Conservation (phyloP, 352 stramenopile species). For the Pythium myriotylum region DNA sequence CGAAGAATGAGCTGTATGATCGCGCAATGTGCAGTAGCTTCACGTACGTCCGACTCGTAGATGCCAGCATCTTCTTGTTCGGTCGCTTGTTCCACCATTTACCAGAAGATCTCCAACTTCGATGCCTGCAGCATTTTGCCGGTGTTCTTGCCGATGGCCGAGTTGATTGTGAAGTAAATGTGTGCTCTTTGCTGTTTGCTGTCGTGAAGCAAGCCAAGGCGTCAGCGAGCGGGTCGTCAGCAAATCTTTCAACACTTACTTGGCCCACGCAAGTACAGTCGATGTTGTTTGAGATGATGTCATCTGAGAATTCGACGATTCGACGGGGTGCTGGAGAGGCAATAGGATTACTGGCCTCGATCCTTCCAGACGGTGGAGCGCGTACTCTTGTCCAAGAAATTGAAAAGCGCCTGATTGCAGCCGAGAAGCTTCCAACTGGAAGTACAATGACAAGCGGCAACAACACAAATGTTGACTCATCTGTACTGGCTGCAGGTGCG, state of each 20-base stretch:
- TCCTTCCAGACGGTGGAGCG: constrained; percentile 13
- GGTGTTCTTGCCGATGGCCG: constrained; percentile 62
- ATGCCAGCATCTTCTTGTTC: constrained; percentile 78
- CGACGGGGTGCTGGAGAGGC: constrained; percentile 76
- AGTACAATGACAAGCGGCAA: constrained; percentile 34
- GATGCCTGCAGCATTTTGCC: constrained; percentile 79
- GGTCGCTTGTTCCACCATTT: constrained; percentile 77
- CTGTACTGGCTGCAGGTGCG: constrained; percentile 56
- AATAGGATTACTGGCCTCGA: constrained; percentile 53
- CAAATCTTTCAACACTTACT: constrained; percentile 19
- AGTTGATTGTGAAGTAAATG: constrained; percentile 73
- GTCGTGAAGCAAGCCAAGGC: constrained; percentile 52
- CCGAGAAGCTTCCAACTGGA: constrained; percentile 42
- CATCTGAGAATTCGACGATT: constrained; percentile 60
- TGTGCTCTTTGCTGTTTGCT: constrained; percentile 75
- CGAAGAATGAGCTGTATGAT: constrained; percentile 35
- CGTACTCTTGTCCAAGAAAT: constrained; percentile 58
- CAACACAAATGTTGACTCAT: constrained; percentile 40
- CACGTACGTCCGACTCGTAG: constrained; percentile 80
- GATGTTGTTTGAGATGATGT: constrained; percentile 83
- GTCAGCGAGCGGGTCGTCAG: constrained; percentile 26
- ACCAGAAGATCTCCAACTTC: constrained; percentile 83
- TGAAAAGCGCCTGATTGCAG: constrained; percentile 62
- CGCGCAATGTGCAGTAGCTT: constrained; percentile 65
- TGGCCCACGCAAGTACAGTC: constrained; percentile 80